Conservation (phyloP, 169 alveolate genomes). For the Cryptosporidium canis region DNA sequence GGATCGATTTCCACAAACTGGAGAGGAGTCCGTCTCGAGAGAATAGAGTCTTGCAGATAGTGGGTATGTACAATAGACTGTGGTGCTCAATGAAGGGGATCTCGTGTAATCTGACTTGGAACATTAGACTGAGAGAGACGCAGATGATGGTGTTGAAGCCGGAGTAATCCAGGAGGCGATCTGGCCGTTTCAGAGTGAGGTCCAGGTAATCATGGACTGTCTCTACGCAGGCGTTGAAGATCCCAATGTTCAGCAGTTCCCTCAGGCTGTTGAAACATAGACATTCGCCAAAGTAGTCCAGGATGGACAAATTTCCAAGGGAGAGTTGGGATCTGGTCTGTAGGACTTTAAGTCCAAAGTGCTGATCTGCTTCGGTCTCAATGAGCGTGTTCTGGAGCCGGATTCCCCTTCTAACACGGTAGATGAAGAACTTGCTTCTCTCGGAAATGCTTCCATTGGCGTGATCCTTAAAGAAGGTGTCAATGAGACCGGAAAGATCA, state of each 20-base stretch:
- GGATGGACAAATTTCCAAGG: not conserved
- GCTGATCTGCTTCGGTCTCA: not conserved
- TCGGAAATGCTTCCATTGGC: not conserved
- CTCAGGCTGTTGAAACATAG: constrained; percentile 9
- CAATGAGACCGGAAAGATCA: not conserved
- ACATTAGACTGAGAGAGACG: constrained; percentile 28
- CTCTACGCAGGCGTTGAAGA: not conserved
- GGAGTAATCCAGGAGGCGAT: not conserved
- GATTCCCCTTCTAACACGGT: not conserved
- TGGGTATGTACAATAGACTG: constrained; percentile 1
- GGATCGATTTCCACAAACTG: not conserved
- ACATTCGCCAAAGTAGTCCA: constrained; percentile 34
- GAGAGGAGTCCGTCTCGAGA: not conserved
- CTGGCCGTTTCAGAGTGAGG: not conserved
- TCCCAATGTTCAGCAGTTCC: not conserved
- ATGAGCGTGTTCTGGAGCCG: not conserved
- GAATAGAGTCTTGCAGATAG: not conserved
- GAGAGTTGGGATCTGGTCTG: not conserved
- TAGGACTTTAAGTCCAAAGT: constrained; percentile 1
- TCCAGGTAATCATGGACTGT: not conserved
- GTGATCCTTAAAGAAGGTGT: constrained; percentile 10
- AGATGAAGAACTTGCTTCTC: constrained; percentile 5
- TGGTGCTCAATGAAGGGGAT: not conserved
- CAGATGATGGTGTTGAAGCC: not conserved
- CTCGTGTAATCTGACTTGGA: constrained; percentile 42